Evolutionary conservation across 164 flowering plant genomes (phyloP).

Genomic region (Magnolia officinalis): DNA sequence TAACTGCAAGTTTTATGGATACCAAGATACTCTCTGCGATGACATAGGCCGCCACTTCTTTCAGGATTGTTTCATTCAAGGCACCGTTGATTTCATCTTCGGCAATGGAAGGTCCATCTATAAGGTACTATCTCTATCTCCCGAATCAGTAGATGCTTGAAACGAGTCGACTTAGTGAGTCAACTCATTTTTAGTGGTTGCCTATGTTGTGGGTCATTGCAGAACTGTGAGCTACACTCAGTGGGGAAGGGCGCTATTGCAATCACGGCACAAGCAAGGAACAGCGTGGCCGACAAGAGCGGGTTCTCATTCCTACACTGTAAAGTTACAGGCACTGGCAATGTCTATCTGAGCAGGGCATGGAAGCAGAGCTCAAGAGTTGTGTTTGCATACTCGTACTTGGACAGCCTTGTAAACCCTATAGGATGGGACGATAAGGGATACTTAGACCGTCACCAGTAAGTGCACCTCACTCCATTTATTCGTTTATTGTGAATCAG

Average conservation of each 20-base stretch:
- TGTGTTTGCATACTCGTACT: slow-evolving; percentile 11
- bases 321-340: slow-evolving; percentile 11
- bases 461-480: not conserved
- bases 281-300: not conserved
- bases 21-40: slow-evolving; percentile 40
- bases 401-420: slow-evolving; percentile 6
- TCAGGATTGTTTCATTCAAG: slow-evolving; percentile 33
- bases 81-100: slow-evolving; percentile 46
- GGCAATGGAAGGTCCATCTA: slow-evolving; percentile 41
- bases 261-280: slow-evolving; percentile 15
- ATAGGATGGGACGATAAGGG: slow-evolving; percentile 14
- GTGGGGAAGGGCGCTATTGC: slow-evolving; percentile 12
- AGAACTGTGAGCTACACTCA: slow-evolving; percentile 7
- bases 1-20: slow-evolving; percentile 40
- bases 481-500: not conserved
- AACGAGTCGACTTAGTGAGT: not conserved
- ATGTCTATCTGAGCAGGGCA: slow-evolving; percentile 10
- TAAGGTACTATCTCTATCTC: slow-evolving; percentile 15
- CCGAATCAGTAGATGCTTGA: not conserved
- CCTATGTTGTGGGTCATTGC: not conserved
- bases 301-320: slow-evolving; percentile 14
- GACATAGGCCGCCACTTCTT: slow-evolving; percentile 39
- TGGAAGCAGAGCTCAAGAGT: slow-evolving; percentile 19
- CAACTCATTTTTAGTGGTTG: not conserved
- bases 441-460: slow-evolving; percentile 1